phyloP scores from a whole-genome alignment of 495 filamentous ascomycete species.

The Podospora pseudopauciseta region DNA sequence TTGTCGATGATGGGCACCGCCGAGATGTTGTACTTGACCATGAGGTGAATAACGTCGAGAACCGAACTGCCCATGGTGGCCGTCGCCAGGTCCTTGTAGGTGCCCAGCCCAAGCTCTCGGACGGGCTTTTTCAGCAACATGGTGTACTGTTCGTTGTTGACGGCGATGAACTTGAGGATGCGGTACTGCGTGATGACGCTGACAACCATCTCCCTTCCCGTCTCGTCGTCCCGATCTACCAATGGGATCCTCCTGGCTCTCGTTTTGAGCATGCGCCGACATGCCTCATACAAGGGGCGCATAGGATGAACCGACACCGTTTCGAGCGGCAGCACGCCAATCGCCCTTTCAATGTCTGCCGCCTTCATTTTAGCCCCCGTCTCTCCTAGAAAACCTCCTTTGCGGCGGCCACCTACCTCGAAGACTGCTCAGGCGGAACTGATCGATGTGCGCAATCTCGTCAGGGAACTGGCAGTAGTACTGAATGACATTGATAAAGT shows the following conservation, averaged over 20 bases:
- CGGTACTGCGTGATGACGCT: constrained; percentile 97
- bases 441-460: constrained; percentile 80
- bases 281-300: constrained; percentile 88
- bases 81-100: constrained; percentile 74
- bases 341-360: constrained; percentile 87
- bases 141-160: constrained; percentile 87
- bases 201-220: constrained; percentile 85
- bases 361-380: constrained; percentile 13
- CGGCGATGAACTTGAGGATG: constrained; percentile 96
- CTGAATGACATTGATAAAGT: constrained; percentile 98
- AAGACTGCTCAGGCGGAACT: constrained; percentile 90
- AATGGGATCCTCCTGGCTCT: constrained; percentile 90
- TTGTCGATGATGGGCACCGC: constrained; percentile 90
- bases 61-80: constrained; percentile 90
- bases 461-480: constrained; percentile 99
- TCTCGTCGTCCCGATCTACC: constrained; percentile 93
- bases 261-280: constrained; percentile 88
- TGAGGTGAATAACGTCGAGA: constrained; percentile 90
- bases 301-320: constrained; percentile 93
- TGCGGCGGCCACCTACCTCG: constrained; percentile 58
- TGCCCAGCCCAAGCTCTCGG: constrained; percentile 79
- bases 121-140: constrained; percentile 85
- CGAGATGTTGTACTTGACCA: constrained; percentile 90
- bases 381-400: constrained; percentile 1
- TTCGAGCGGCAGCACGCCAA: constrained; percentile 86